Evolutionary conservation across 108 stramenopile species (phyloP), one percentile per base, ranked within the genome.

Genomic region (Discostella stelligeroides): DNA sequence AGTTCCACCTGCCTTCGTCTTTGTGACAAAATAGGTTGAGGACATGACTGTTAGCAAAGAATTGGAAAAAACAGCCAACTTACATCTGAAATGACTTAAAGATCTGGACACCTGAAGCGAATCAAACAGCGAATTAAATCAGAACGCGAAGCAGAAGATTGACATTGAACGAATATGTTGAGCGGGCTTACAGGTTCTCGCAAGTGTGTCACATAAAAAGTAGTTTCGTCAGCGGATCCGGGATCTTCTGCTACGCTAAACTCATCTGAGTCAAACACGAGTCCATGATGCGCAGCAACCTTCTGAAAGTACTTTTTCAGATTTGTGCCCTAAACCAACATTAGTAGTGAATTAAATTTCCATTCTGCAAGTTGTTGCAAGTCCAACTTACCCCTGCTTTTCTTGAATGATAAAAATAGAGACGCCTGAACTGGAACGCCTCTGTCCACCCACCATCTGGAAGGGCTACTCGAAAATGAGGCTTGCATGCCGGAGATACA

Each of bases 361-460:
- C 43, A 45, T n/a, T n/a, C 13, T 45, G 13, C 43, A 45, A 13
- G 2, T 1, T n/a, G 13, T 23, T 55, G 27, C 27, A 55, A 17
- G 7, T 25, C 53, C 3, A 28, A 53, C 55, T 56, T 5, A 56
- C 55, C 55, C 55, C 55, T 29, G 55, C 55, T 29, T 55, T 55
- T 28, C 79, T 37, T 41, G 79, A 62, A 25, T 80, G 79, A 13
- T 80, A 80, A 47, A 81, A 75, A 54, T 76, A 71, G 11, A 81
- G 65, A 13, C 71, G 54, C 34, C 51, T 81, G 27, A 81, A 79
- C 42, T 67, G 66, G 49, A 59, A 61, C 6, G 24, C 25, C 24
- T 67, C 66, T 39, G 34, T 57, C 62, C 68, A 79, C 43, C 38
- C 11, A 20, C 59, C 59, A 46, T 53, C 49, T 17, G 63, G 67